Percentiles rank a stretch among this genome's conserved stretches.
Conservation (phyloP, 805 yeast genomes). For the Lipomyces japonicus region DNA sequence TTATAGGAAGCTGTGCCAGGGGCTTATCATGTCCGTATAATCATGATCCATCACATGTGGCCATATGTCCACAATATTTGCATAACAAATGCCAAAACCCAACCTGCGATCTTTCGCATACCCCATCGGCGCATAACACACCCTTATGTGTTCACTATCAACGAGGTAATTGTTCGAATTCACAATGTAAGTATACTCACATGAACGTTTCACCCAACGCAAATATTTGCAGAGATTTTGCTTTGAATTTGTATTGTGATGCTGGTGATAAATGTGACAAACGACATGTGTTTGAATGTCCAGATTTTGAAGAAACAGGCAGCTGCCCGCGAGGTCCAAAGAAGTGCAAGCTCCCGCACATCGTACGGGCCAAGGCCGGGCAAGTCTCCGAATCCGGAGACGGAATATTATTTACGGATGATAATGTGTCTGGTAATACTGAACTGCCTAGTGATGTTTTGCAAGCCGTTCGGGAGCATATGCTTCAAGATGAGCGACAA, state of each 20-base stretch:
- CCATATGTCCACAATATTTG: slow-evolving; percentile 53
- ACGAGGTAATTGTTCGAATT: slow-evolving; percentile 47
- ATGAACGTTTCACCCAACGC: slow-evolving; percentile 44
- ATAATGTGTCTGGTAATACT: slow-evolving; percentile 21
- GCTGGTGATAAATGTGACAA: slow-evolving; percentile 56
- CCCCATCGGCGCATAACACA: slow-evolving; percentile 56
- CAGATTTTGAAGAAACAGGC: slow-evolving; percentile 64
- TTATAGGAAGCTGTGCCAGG: slow-evolving; percentile 51
- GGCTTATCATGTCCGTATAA: slow-evolving; percentile 50
- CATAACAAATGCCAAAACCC: slow-evolving; percentile 47
- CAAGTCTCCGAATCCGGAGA: slow-evolving; percentile 26
- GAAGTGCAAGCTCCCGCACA: slow-evolving; percentile 54
- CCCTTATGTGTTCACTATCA: slow-evolving; percentile 55
- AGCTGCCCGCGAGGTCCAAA: slow-evolving; percentile 49
- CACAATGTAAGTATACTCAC: slow-evolving; percentile 51
- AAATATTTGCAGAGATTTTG: slow-evolving; percentile 61
- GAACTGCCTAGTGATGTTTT: slow-evolving; percentile 17
- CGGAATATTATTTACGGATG: slow-evolving; percentile 21
- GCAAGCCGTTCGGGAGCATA: slow-evolving; percentile 22
- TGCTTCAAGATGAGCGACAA: slow-evolving; percentile 17
- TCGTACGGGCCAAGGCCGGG: slow-evolving; percentile 35
- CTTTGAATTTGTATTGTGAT: slow-evolving; percentile 65
- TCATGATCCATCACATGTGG: slow-evolving; percentile 51
- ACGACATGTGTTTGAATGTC: slow-evolving; percentile 61
- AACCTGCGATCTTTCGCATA: slow-evolving; percentile 55